A percentile compares a stretch with the other conserved stretches of the same genome.
Evolutionary conservation across 225 moss, liverwort and hornwort genomes (phyloP).

Genomic region (Antitrichia curtipendula): DNA sequence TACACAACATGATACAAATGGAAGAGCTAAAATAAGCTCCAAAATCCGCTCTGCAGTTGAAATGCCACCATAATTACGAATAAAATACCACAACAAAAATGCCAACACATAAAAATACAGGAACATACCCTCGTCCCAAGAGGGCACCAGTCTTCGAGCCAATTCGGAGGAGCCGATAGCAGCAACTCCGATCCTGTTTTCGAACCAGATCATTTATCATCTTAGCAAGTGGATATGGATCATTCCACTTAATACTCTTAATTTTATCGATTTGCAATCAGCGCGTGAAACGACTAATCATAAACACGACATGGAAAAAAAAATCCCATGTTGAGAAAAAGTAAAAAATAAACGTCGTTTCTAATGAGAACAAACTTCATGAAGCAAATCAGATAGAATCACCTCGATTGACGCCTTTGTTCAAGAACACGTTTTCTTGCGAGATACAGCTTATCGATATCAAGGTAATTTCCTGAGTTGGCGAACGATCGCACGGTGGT

Average conservation of each 20-base stretch:
- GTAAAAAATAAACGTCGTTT: neutral
- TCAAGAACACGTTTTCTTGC: conserved; percentile 33
- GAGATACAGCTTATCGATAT: conserved; percentile 42
- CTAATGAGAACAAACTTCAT: neutral
- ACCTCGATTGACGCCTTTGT: conserved; percentile 33
- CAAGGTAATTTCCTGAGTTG: conserved; percentile 10
- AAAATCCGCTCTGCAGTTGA: neutral
- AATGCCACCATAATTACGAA: neutral
- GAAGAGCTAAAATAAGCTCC: neutral
- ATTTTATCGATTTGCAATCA: neutral
- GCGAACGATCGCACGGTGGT: conserved; percentile 35
- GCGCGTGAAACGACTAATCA: neutral
- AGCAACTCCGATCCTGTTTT: conserved; percentile 20
- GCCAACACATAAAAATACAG: neutral
- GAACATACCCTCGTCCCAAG: conserved; percentile 65
- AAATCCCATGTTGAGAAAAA: neutral
- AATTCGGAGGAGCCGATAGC: conserved; percentile 72
- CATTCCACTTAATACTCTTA: neutral
- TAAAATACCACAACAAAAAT: neutral
- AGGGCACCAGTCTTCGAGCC: conserved; percentile 72
- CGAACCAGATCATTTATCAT: neutral
- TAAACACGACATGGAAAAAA: neutral
- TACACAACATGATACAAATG: neutral
- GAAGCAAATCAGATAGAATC: neutral
- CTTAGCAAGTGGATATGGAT: neutral